Base-by-base conservation (phyloP, 257 asterid species). In the Solanum chaucha region DNA sequence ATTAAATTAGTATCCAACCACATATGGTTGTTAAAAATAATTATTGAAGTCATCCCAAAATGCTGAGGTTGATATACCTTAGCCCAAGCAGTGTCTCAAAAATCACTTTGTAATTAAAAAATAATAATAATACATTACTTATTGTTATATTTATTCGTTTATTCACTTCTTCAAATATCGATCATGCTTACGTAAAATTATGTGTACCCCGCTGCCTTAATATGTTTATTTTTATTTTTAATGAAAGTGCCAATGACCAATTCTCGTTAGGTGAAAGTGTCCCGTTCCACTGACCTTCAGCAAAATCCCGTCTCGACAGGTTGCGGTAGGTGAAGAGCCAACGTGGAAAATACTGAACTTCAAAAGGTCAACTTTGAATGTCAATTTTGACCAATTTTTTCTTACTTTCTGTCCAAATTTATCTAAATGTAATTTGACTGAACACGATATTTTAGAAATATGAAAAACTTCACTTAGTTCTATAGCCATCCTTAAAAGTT, bases 241-340 rank as follows among this genome's bases (percentile, higher is more conserved):
- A 22, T 73, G 82, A 20, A 73, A 73, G 30, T 44, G 64, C 24
- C 24, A 44, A 41, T 24, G 65, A 44, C 84, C 40, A 41, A 44
- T 44, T 78, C 36, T 10, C 65, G 14, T 26, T 90, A 85, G 92
- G 89, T 88, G 71, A 44, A 59, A 72, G 72, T 28, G 84, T 74
- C 81, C 78, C 89, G 82, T 55, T 75, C 72, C 26, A 35, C 80
- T 83, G 64, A 67, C 83, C 34, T 51, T 81, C 75, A 78, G 55
- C 83, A 77, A 34, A 71, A 67, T 5, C n/a, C 61, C 87, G 86
- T 70, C 12, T 86, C 82, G 87, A 73, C 85, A 30, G 32, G 22
- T 84, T 72, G 88, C 36, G 93, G 92, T 90, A 64, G 94, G 95
- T 90, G 34, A 87, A 83, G 28, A 44, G 72, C 89, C 83, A 11